These are phyloP conservation scores for Gnaphalium uliginosum DNA, from an alignment of 129 eudicot genomes.

Conservation along the genomic window DNA sequence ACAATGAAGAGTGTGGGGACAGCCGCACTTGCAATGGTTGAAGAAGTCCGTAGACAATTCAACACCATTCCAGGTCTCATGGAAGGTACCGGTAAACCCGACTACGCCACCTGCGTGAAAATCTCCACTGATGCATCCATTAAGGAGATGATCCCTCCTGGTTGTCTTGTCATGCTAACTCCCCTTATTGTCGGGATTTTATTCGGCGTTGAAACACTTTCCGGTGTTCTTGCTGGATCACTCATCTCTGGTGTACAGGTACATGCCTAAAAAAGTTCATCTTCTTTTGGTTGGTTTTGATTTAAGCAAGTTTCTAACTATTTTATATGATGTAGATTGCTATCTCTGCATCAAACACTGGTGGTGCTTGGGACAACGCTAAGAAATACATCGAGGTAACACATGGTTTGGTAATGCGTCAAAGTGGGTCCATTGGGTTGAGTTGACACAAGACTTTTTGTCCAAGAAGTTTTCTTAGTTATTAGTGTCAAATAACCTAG, in stretches of 20 bases:
- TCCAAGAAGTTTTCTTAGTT: background rate
- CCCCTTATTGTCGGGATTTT: slow-evolving; percentile 87
- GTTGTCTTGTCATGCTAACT: slow-evolving; percentile 91
- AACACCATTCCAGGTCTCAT: slow-evolving; percentile 79
- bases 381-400: slow-evolving; percentile 88
- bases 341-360: slow-evolving; percentile 96
- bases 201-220: slow-evolving; percentile 88
- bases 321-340: slow-evolving; percentile 58
- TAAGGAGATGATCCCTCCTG: slow-evolving; percentile 91
- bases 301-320: slow-evolving; percentile 13
- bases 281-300: background rate
- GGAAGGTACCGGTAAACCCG: slow-evolving; percentile 85
- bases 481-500: background rate
- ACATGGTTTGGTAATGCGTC: background rate
- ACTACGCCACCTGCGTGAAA: slow-evolving; percentile 89
- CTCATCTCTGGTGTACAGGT: slow-evolving; percentile 96
- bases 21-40: slow-evolving; percentile 89
- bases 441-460: background rate
- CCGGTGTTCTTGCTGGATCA: slow-evolving; percentile 92
- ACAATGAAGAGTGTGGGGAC: slow-evolving; percentile 92
- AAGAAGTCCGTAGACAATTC: slow-evolving; percentile 87
- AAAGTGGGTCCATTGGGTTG: background rate
- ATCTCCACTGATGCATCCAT: slow-evolving; percentile 95
- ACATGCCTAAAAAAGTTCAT: slow-evolving; percentile 12
- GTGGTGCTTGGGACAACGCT: slow-evolving; percentile 99